phyloP scores from a whole-genome alignment of 345 rosid genomes.

The Corchorus capsularis region DNA sequence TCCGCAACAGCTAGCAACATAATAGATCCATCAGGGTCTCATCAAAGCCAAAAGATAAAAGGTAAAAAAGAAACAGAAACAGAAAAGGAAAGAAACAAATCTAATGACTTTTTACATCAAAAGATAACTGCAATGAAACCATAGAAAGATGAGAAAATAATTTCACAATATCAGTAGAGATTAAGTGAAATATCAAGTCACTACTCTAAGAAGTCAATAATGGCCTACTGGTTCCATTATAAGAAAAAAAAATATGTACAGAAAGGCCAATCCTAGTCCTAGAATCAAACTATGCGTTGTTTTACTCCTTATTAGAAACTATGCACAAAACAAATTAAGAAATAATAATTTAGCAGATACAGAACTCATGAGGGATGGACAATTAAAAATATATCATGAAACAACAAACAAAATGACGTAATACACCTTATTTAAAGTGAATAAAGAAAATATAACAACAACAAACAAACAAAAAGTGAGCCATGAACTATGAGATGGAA shows the following conservation, averaged over 20 bases:
- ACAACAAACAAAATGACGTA: too few relatives aligned
- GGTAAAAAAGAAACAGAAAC: constrained; percentile 19
- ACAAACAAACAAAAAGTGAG: background rate
- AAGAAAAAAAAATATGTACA: background rate
- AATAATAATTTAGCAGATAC: background rate
- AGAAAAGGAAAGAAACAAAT: constrained; percentile 8
- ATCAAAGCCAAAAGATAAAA: constrained; percentile 16
- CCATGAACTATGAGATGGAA: background rate
- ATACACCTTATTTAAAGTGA: too few relatives aligned
- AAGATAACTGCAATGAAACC: constrained; percentile 19
- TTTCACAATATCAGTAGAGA: background rate
- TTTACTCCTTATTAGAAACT: background rate
- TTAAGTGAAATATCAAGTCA: background rate
- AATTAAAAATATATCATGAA: too few relatives aligned
- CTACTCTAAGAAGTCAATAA: background rate
- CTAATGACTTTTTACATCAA: constrained; percentile 25
- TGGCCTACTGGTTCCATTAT: background rate
- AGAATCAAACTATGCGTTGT: background rate
- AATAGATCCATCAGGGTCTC: constrained; percentile 44
- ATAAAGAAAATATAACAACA: too few relatives aligned
- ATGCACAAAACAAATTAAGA: background rate
- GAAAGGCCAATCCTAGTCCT: background rate
- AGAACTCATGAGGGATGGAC: background rate
- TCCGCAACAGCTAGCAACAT: constrained; percentile 91
- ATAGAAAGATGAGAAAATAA: constrained; percentile 3